Conservation (phyloP, 202 grass and related monocot species). For the Zoysia matrella region DNA sequence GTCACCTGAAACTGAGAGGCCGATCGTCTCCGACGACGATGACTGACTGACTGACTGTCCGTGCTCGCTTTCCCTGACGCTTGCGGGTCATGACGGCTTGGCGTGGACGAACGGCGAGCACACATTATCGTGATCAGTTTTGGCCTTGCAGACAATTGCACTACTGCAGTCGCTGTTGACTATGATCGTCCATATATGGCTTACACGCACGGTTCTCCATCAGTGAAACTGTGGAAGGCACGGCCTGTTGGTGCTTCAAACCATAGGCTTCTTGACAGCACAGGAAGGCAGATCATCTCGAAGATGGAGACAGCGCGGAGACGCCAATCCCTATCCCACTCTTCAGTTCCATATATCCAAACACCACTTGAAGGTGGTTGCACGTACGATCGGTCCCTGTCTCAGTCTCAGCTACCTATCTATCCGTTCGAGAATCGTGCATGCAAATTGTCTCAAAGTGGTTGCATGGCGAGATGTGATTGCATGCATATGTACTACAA, state of each 20-base stretch:
- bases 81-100: too few species aligned
- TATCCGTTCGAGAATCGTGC: neutral
- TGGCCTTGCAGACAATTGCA: neutral
- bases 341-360: too few species aligned
- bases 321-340: neutral
- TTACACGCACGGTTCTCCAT: neutral
- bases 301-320: slow-evolving; percentile 15
- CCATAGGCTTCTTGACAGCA: neutral
- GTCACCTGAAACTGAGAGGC: neutral
- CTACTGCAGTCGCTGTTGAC: neutral
- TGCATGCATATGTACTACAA: neutral
- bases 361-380: slow-evolving; percentile 2
- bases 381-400: slow-evolving; percentile 13
- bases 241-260: neutral
- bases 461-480: neutral
- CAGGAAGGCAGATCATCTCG: neutral
- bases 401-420: neutral
- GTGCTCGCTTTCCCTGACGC: neutral
- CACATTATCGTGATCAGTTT: slow-evolving; percentile 4
- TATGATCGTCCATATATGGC: neutral
- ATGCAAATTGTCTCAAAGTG: neutral
- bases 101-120: neutral
- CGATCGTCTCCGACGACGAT: neutral
- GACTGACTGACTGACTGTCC: neutral
- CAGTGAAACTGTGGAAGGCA: neutral